A percentile compares a stretch with the other conserved stretches of the same genome.
phyloP scores from a whole-genome alignment of 805 yeast species.

The Candida odintsovae region DNA sequence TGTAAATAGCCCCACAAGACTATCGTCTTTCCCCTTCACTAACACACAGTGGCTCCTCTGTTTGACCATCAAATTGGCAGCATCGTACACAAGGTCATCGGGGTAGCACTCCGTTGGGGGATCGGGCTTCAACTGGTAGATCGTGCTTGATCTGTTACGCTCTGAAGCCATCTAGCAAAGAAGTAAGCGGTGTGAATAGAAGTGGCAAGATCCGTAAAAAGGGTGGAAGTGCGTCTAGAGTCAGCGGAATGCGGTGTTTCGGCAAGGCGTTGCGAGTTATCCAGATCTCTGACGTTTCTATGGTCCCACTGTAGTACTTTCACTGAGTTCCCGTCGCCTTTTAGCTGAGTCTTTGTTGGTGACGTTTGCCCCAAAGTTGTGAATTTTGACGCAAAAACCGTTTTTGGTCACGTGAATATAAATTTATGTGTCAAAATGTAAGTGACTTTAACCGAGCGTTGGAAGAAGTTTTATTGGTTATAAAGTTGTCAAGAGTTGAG shows the following conservation, averaged over 20 bases:
- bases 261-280: not conserved
- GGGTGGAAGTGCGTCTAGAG: not conserved
- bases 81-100: constrained; percentile 26
- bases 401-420: not conserved
- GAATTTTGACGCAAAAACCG: not conserved
- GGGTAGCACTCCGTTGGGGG: constrained; percentile 31
- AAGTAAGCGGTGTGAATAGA: not conserved
- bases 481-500: no score
- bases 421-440: not conserved
- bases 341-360: not conserved
- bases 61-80: constrained; percentile 33
- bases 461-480: no score
- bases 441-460: not conserved
- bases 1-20: constrained; percentile 36
- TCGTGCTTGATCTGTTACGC: constrained; percentile 6
- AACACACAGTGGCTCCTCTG: constrained; percentile 36
- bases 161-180: not conserved
- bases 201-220: not conserved
- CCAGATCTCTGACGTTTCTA: not conserved
- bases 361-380: not conserved
- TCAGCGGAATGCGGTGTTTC: not conserved
- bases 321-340: not conserved
- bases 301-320: not conserved
- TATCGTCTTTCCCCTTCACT: constrained; percentile 25
- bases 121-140: constrained; percentile 28